Base-by-base conservation (phyloP, 768 basidiomycete species). In the Termitomyces sp. region DNA sequence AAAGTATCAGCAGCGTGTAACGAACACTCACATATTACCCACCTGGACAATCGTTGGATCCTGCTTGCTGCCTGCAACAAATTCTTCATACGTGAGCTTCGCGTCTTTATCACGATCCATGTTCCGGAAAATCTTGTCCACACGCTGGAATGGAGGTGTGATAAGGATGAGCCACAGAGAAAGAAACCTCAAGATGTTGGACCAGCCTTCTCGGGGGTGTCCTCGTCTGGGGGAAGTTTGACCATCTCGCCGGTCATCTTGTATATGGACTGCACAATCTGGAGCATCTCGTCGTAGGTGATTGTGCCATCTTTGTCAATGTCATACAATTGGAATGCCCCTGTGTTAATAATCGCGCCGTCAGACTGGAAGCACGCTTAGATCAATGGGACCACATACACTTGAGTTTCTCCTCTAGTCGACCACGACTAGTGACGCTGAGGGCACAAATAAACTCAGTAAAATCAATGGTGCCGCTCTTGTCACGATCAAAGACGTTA, bases 211-310 rank as follows among this genome's bases (percentile, higher is more conserved):
- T 98, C 95, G 1, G 97, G 96, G n/a, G 97, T 99, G 77, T 98
- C 96, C 76, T 99, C 97, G 72, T 98, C 97, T 45, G 88, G 81
- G n/a, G 97, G 96, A 25, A 98, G 85, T 73, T 95, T 96, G 65
- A 98, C 96, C 96, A 98, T 98, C 74, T 96, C 88, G 20, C 97
- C 97, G 4, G 97, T 98, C 97, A 99, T 98, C 85, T 96, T 98
- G 83, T 98, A 99, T 78, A 99, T 99, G 49, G 94, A 90, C 69
- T 90, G 86, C 9, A 99, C 97, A 72, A 99, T 99, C 79, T 93
- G 88, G 37, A 98, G 87, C 97, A 99, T 99, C 79, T 99, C 97
- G 71, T 95, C 89, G 76, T 98, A 98, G 45, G 97, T 97, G 78
- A 99, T 98, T 67, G 85, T 90, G 9, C 97, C 97, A 71, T 99